phyloP scores from a whole-genome alignment of 805 yeast genomes.

The Wickerhamomyces pijperi region DNA sequence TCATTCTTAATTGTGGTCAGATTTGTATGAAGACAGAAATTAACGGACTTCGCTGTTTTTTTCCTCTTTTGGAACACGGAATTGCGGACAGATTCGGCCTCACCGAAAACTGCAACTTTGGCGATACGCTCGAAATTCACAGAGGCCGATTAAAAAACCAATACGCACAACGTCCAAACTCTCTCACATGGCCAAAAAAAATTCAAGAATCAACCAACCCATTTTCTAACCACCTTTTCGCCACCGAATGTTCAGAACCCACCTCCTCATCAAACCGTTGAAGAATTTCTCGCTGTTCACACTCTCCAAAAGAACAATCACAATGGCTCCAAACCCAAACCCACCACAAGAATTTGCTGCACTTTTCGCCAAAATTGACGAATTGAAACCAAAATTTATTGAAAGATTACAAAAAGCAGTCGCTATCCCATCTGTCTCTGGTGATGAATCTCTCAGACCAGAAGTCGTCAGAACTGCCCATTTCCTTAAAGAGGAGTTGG shows the following conservation, averaged over 20 bases:
- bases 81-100: neutral
- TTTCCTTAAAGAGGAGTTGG: conserved; percentile 62
- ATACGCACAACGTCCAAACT: too few relatives aligned
- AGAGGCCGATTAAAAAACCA: neutral
- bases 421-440: conserved; percentile 88
- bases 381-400: conserved; percentile 65
- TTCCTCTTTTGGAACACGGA: neutral
- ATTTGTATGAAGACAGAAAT: neutral
- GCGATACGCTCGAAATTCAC: too few relatives aligned
- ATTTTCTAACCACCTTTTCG: too few relatives aligned
- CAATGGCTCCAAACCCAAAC: neutral
- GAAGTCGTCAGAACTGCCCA: conserved; percentile 84
- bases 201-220: too few relatives aligned
- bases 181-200: too few relatives aligned
- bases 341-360: conserved; percentile 8
- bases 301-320: neutral
- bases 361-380: conserved; percentile 36
- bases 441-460: conserved; percentile 82
- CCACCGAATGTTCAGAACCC: neutral
- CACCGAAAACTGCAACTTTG: too few relatives aligned
- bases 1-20: neutral
- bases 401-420: conserved; percentile 73
- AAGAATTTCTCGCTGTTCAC: neutral
- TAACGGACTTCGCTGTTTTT: neutral
- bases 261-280: neutral